Base-by-base conservation (phyloP, 345 rosid species). In the Mangifera indica region DNA sequence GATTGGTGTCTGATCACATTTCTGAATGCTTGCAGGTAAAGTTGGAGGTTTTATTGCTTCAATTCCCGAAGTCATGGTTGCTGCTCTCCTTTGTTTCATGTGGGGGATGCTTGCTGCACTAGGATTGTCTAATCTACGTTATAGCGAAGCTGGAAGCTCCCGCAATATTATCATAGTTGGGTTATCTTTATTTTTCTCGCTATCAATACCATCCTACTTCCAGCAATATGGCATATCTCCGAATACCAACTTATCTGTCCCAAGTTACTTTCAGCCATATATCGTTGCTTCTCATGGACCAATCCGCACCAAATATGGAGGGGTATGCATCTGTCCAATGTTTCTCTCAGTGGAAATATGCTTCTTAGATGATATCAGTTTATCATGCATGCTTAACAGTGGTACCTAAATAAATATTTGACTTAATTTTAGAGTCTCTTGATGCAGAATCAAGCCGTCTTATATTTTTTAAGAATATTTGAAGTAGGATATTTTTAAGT, bases 131-230 rank as follows among this genome's bases (percentile, higher is more conserved):
- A 94, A 94, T 81, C 83, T 94, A 66, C 92, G 99, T 3, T 94
- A 94, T 45, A 94, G 99, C 58, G 99, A 92, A 79, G 99, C 99
- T 37, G 99, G 99, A 80, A 94, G 99, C 84, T 94, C 99, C 0
- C 77, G 99, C 54, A 94, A 94, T 55, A 94, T 94, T 70, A 94
- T 94, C 72, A 90, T 94, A 46, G 93, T 94, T 5, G 99, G 98
- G 57, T 71, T 92, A 67, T 92, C 98, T 37, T 72, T 94, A 70
- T 94, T 90, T 72, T 92, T 92, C 72, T 88, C 97, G 25, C 91
- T 95, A 24, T 92, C 99, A 8, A 77, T 92, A 69, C 98, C 99
- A 8, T 89, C 98, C 54, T 95, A 95, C 83, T 95, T 95, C 73
- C 99, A 95, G 81, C 98, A 92, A 59, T 95, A 92, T 37, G 99